Base-by-base conservation (phyloP, 1,139 yeast genomes). In the Saccharomycopsis hybrid region DNA sequence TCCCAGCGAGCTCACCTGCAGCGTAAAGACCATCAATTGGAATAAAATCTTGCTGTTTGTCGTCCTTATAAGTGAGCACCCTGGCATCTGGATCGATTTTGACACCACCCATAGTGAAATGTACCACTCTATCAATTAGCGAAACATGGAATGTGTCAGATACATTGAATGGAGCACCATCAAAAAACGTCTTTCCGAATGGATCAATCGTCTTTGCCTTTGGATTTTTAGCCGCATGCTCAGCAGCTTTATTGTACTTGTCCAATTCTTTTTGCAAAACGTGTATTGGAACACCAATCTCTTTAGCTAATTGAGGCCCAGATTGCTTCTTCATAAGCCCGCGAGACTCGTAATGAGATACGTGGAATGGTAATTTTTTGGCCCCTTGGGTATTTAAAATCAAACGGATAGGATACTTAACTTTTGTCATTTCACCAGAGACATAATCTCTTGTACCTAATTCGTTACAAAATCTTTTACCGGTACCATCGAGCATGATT, bases 71-170 rank as follows among this genome's bases (percentile, higher is more conserved):
- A 48, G 71, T 67, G 46, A 82, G 56, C 1, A 84, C 87, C 58
- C 80, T 76, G 0, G 84, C 69, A 46, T 72, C 65, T 43, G 72
- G 75, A 60, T 83, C 78, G 60, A 84, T 82, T 61, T 78, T 78
- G 35, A 84, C 82, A 43, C 95, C 95, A 36, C 95, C 95, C 89
- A 85, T 83, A 5, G 95, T 85, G 67, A 85, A 86, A 62, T 86
- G 95, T 40, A 86, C 77, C 2, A 85, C 94, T 40, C 94, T 79
- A 1, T 92, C 83, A 44, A 84, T 74, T 56, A 68, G 74, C 0
- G 83, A 77, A 32, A 76, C 78, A 58, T 75, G 76, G 48, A 59
- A 62, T 36, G 53, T 56, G 52, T 58, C 65, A 33, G 55, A 58
- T 35, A 62, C 46, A 27, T 63, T 65, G 50, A 74, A 67, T 5